phyloP scores from a whole-genome alignment of 257 asterid genomes.

The Anisodus tanguticus region DNA sequence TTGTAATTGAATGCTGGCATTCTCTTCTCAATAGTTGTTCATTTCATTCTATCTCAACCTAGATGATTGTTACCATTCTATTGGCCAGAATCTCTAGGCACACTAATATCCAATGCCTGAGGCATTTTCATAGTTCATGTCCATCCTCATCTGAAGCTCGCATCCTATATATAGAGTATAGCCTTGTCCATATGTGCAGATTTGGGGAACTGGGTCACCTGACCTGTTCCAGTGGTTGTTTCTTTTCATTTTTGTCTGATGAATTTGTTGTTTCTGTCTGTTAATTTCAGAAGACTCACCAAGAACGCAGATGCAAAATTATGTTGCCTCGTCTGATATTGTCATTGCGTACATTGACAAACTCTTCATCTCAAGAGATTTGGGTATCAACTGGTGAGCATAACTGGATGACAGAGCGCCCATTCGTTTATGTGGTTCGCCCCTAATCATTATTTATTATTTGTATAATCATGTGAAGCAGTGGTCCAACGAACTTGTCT shows the following conservation, averaged over 20 bases:
- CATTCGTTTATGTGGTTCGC: neutral
- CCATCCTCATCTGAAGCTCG: neutral
- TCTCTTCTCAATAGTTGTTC: neutral
- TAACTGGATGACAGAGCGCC: neutral
- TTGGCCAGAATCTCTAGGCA: neutral
- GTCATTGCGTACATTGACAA: slow-evolving; percentile 66
- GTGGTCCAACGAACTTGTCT: neutral
- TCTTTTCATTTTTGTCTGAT: neutral
- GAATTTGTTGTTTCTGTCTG: neutral
- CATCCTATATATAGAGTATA: neutral
- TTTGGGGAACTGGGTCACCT: neutral
- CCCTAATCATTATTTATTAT: neutral
- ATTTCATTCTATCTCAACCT: neutral
- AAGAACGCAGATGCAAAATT: slow-evolving; percentile 72
- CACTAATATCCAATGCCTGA: too few species aligned
- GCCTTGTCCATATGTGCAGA: neutral
- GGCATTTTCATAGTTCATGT: neutral
- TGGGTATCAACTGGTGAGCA: slow-evolving; percentile 81
- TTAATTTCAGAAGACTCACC: slow-evolving; percentile 69
- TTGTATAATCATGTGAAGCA: neutral
- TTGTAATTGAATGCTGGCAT: neutral
- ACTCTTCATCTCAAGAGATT: slow-evolving; percentile 65
- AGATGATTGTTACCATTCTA: neutral
- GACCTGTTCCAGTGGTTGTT: neutral
- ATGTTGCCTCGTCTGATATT: slow-evolving; percentile 50